phyloP scores from a whole-genome alignment of 108 stramenopile genomes.

The Seminavis robusta region DNA sequence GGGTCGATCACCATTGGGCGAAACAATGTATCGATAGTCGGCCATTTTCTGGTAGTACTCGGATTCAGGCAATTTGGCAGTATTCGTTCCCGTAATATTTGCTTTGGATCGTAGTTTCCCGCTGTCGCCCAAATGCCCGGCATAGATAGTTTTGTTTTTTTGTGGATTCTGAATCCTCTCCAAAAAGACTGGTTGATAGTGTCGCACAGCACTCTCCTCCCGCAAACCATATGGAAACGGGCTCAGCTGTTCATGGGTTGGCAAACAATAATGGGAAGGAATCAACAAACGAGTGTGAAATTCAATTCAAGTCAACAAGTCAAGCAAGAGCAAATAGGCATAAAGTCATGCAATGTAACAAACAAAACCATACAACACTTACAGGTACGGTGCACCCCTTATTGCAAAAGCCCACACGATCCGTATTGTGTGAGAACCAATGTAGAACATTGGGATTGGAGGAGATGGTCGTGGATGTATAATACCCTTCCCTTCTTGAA shows the following conservation, averaged over 20 bases:
- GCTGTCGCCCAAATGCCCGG: not conserved
- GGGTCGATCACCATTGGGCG: conserved; percentile 32
- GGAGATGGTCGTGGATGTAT: not conserved
- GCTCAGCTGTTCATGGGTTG: conserved; percentile 11
- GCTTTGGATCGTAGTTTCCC: not conserved
- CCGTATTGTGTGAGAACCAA: conserved; percentile 14
- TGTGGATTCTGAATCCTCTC: no score
- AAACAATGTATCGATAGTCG: conserved; percentile 13
- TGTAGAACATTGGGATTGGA: not conserved
- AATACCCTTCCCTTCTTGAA: no score
- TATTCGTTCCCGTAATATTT: not conserved
- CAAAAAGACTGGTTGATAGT: no score
- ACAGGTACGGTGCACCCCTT: no score
- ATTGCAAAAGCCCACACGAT: no score
- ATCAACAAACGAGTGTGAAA: no score
- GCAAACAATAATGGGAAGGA: no score
- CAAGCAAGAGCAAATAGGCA: no score
- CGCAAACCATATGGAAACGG: conserved; percentile 20
- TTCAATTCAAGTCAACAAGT: no score
- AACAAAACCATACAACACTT: no score
- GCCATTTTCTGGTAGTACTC: conserved; percentile 22
- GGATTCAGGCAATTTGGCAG: not conserved
- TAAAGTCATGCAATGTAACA: no score
- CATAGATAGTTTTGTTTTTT: conserved; percentile 1
- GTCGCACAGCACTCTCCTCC: not conserved